Conservation (phyloP, 163 green algal species). For the Chlorella variabilis region DNA sequence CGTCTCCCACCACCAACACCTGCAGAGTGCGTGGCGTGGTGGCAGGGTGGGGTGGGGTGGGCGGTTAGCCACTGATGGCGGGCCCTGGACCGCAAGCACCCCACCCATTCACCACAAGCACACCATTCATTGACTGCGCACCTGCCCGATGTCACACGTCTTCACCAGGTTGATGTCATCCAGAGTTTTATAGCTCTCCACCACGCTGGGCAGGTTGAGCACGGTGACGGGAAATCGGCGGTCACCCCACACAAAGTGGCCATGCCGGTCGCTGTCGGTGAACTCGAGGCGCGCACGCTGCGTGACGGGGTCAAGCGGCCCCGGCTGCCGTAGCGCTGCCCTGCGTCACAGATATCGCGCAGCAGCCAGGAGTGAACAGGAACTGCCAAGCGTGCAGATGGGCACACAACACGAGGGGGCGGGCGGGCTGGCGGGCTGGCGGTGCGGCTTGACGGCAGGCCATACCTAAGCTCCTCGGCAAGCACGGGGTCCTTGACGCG, state of each 20-base stretch:
- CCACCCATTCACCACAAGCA: no score
- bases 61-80: neutral
- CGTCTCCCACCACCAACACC: conserved; percentile 31
- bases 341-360: neutral
- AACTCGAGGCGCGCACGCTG: conserved; percentile 2
- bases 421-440: no score
- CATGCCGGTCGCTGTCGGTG: conserved; percentile 42
- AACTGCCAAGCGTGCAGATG: no score
- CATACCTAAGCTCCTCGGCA: conserved; percentile 45
- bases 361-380: no score
- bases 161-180: conserved; percentile 95
- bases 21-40: neutral
- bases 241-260: conserved; percentile 62
- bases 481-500: conserved; percentile 53
- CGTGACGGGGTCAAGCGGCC: neutral
- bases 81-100: no score
- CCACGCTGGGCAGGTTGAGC: conserved; percentile 81
- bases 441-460: conserved; percentile 4
- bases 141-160: conserved; percentile 86
- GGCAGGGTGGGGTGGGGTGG: neutral
- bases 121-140: conserved; percentile 30
- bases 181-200: conserved; percentile 93
- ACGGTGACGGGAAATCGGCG: conserved; percentile 62
- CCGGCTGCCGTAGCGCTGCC: conserved; percentile 6
- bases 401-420: no score